A percentile compares a stretch with the other conserved stretches of the same genome.
Conservation (phyloP, 2,329 filamentous ascomycete genomes). For the Cyclaneusma minus region DNA sequence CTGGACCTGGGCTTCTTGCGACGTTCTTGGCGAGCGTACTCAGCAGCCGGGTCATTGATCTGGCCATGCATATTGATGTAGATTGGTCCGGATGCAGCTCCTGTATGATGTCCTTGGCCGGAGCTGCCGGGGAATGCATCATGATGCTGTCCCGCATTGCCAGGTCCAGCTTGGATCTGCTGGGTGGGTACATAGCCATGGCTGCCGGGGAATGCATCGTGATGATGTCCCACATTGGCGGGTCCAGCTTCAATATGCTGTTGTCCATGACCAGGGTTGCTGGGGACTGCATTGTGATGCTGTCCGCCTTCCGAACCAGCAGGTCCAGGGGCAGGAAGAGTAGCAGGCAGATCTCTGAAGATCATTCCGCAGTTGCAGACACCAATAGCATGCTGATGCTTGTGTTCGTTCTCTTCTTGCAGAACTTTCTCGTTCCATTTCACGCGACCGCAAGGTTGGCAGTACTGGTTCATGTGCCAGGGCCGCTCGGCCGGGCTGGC, state of each 20-base stretch:
- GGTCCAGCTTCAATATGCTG: constrained; percentile 1
- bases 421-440: constrained; percentile 13
- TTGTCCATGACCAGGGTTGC: not conserved
- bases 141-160: no score
- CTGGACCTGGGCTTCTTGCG: no score
- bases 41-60: no score
- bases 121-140: no score
- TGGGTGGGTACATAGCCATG: no score
- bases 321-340: not conserved
- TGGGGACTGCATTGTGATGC: constrained; percentile 1
- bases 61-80: no score
- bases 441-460: constrained; percentile 15
- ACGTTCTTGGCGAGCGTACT: no score
- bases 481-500: constrained; percentile 12
- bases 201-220: no score
- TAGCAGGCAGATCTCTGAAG: constrained; percentile 1
- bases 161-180: no score
- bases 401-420: not conserved
- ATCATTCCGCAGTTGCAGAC: not conserved
- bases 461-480: constrained; percentile 10
- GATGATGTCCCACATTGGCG: constrained; percentile 1
- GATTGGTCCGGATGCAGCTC: no score
- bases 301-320: not conserved
- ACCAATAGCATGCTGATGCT: constrained; percentile 1
- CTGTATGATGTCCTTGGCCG: no score